phyloP scores from a whole-genome alignment of 176 grass and related monocot genomes.

The Musa beccarii region DNA sequence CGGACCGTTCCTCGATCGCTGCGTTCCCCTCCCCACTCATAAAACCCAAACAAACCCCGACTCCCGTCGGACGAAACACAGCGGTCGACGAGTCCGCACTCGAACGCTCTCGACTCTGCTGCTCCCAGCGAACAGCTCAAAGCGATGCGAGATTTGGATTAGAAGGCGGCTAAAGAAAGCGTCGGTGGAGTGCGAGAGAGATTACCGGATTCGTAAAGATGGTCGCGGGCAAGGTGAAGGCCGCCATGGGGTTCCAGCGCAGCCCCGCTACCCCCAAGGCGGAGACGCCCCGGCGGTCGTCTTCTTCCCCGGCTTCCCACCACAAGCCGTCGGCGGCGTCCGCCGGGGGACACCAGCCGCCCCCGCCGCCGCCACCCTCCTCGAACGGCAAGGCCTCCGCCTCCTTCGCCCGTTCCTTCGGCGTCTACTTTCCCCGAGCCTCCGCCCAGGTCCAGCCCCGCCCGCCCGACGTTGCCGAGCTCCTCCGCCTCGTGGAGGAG shows the following conservation, averaged over 20 bases:
- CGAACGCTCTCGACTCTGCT: too few species aligned
- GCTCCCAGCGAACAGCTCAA: not conserved
- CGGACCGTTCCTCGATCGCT: slow-evolving; percentile 1
- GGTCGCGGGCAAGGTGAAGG: slow-evolving; percentile 92
- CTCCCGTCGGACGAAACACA: not conserved
- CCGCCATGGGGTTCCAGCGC: slow-evolving; percentile 82
- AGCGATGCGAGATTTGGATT: not conserved
- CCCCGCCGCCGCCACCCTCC: not conserved
- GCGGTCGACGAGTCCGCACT: not conserved
- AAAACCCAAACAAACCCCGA: not conserved
- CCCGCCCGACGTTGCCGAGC: slow-evolving; percentile 63
- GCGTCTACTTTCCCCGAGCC: slow-evolving; percentile 71
- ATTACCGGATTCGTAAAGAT: slow-evolving; percentile 2
- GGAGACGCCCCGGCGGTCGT: not conserved
- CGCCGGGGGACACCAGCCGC: slow-evolving; percentile 8
- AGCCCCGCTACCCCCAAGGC: slow-evolving; percentile 37
- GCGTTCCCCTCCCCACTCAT: not conserved
- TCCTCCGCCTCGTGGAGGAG: slow-evolving; percentile 70
- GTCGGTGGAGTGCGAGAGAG: too few species aligned
- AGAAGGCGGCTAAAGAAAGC: not conserved
- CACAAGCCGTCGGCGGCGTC: slow-evolving; percentile 20
- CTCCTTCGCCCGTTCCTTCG: slow-evolving; percentile 57
- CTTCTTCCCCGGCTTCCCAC: slow-evolving; percentile 17
- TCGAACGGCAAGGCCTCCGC: slow-evolving; percentile 34
- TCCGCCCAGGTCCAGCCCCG: slow-evolving; percentile 63